A percentile compares a stretch with the other conserved stretches of the same genome.
phyloP scores from a whole-genome alignment of 306 rosid species.

The Mimosa bimucronata region DNA sequence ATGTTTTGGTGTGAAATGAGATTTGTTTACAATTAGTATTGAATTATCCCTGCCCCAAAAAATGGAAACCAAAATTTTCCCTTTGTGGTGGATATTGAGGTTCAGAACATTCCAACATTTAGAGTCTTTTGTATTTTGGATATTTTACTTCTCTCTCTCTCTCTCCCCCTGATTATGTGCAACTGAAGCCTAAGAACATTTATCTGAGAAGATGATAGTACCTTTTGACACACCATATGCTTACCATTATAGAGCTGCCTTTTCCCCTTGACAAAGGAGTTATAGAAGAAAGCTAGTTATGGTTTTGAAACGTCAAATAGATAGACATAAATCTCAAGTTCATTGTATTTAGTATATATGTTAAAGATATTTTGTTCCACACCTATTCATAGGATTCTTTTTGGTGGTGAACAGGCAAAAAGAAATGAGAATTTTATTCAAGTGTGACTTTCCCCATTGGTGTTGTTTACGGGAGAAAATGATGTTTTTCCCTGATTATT shows the following conservation, averaged over 20 bases:
- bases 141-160: neutral
- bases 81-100: neutral
- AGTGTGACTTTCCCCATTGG: neutral
- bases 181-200: neutral
- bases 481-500: neutral
- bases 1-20: neutral
- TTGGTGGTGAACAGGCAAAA: neutral
- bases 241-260: neutral
- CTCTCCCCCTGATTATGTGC: too few relatives aligned
- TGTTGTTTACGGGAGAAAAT: slow-evolving; percentile 2
- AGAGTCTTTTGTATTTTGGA: neutral
- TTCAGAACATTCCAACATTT: neutral
- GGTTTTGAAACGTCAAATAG: neutral
- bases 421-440: neutral
- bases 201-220: neutral
- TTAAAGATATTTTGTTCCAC: neutral
- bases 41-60: neutral
- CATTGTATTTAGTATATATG: neutral
- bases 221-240: neutral
- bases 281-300: neutral
- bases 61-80: neutral
- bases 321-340: neutral
- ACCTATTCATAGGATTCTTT: neutral
- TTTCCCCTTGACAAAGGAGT: neutral
- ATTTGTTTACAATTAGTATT: neutral